Conservation (phyloP, 495 filamentous ascomycete genomes). For the Aspergillus sclerotiicarbonarius region DNA sequence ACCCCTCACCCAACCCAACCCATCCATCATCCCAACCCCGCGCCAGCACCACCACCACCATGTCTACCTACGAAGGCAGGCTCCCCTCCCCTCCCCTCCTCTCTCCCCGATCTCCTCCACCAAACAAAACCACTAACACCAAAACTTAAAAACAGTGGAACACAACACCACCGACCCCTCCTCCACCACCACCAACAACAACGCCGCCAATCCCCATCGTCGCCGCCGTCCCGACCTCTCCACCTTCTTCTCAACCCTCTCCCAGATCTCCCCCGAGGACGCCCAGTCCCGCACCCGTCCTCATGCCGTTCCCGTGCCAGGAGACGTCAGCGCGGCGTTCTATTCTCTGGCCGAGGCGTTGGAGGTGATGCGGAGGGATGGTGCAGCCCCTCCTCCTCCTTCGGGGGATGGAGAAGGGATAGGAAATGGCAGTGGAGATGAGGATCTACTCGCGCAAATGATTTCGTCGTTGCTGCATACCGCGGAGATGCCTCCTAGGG, state of each 20-base stretch:
- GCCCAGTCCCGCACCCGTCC: conserved; percentile 36
- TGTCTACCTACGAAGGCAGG: conserved; percentile 59
- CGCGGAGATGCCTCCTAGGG: conserved; percentile 63
- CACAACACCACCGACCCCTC: conserved; percentile 56
- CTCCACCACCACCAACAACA: conserved; percentile 19
- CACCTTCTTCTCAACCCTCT: conserved; percentile 79
- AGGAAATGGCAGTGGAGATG: conserved; percentile 11
- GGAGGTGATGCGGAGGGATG: conserved; percentile 44
- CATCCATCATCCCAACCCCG: too few relatives aligned
- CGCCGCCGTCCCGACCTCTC: conserved; percentile 77
- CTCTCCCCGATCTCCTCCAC: conserved; percentile 1
- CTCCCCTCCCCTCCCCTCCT: neutral
- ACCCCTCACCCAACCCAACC: conserved; percentile 8
- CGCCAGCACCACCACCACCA: conserved; percentile 24
- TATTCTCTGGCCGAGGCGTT: conserved; percentile 61
- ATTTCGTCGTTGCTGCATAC: conserved; percentile 59
- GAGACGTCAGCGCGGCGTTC: conserved; percentile 64
- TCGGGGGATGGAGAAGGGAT: conserved; percentile 9
- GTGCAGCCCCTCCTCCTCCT: conserved; percentile 1
- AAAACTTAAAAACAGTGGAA: conserved; percentile 59
- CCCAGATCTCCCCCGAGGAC: conserved; percentile 55
- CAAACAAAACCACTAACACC: conserved; percentile 5
- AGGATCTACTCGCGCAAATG: conserved; percentile 58
- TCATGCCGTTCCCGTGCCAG: conserved; percentile 68
- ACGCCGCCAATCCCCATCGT: conserved; percentile 21